Evolutionary conservation across 345 rosid species (phyloP).

Genomic region (Linum lewisii): DNA sequence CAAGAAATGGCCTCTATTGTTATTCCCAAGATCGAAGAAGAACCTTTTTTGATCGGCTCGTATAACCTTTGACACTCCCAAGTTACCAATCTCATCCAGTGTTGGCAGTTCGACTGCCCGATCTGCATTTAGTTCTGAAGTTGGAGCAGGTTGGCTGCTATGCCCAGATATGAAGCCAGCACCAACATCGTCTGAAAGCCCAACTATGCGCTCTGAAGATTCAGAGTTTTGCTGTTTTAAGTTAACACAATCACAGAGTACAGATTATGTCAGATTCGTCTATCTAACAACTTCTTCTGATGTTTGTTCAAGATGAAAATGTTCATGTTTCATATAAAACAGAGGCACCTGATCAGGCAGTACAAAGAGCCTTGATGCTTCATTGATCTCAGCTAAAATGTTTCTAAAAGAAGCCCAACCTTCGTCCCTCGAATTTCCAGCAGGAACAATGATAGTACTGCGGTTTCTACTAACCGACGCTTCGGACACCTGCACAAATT

Average conservation of each 20-base stretch:
- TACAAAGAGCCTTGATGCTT: conserved; percentile 62
- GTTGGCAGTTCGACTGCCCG: conserved; percentile 56
- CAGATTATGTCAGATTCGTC: background rate
- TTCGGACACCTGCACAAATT: conserved; percentile 65
- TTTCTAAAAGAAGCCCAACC: conserved; percentile 97
- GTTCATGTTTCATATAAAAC: background rate
- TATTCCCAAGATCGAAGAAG: conserved; percentile 93
- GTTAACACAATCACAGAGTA: background rate
- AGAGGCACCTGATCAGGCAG: conserved; percentile 70
- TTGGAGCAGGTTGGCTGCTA: conserved; percentile 55
- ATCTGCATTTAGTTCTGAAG: conserved; percentile 64
- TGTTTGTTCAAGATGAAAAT: background rate
- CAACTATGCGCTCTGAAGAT: conserved; percentile 61
- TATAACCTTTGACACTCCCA: conserved; percentile 66
- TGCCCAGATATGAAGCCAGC: conserved; percentile 98
- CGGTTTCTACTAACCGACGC: conserved; percentile 93
- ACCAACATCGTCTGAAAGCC: conserved; percentile 97
- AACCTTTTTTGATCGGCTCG: conserved; percentile 92
- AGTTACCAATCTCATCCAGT: conserved; percentile 58
- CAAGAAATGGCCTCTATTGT: conserved; percentile 88
- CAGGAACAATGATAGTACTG: conserved; percentile 93
- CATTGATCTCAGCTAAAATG: conserved; percentile 80
- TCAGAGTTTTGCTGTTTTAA: conserved; percentile 55
- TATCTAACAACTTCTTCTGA: background rate
- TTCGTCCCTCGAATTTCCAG: conserved; percentile 79